Conservation (phyloP, 371 early-diverging fungal species). For the Apophysomyces elegans region DNA sequence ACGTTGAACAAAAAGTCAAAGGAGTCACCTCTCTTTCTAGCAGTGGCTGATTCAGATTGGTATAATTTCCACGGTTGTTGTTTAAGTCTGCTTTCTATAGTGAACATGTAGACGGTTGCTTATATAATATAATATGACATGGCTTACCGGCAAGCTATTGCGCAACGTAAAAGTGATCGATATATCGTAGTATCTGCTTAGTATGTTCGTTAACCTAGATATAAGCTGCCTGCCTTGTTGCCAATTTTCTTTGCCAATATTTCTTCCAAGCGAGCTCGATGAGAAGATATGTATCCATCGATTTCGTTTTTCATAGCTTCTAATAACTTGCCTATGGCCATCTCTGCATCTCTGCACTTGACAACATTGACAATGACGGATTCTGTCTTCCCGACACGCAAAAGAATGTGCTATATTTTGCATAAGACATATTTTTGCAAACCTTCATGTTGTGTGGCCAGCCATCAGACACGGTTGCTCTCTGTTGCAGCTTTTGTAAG, state of each 20-base stretch:
- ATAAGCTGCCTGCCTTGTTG: neutral
- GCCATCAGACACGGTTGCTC: neutral
- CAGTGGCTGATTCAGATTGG: neutral
- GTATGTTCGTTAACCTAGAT: neutral
- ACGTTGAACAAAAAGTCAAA: neutral
- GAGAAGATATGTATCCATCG: neutral
- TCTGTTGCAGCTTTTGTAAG: neutral
- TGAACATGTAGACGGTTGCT: neutral
- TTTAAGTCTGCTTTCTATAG: neutral
- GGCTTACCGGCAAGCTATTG: neutral
- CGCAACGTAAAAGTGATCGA: neutral
- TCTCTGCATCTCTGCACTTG: neutral
- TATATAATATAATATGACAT: neutral
- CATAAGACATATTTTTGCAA: neutral
- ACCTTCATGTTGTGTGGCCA: neutral
- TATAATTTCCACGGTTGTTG: neutral
- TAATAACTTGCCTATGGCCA: neutral
- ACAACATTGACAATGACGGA: neutral
- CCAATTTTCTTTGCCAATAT: conserved; percentile 1
- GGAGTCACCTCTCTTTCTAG: neutral
- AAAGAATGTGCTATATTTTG: neutral
- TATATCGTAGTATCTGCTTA: neutral
- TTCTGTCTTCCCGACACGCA: neutral
- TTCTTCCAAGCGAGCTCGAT: neutral
- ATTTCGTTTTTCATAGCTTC: neutral